Conservation (phyloP, 73 alveolate species). For the Symbiodinium pilosum region DNA sequence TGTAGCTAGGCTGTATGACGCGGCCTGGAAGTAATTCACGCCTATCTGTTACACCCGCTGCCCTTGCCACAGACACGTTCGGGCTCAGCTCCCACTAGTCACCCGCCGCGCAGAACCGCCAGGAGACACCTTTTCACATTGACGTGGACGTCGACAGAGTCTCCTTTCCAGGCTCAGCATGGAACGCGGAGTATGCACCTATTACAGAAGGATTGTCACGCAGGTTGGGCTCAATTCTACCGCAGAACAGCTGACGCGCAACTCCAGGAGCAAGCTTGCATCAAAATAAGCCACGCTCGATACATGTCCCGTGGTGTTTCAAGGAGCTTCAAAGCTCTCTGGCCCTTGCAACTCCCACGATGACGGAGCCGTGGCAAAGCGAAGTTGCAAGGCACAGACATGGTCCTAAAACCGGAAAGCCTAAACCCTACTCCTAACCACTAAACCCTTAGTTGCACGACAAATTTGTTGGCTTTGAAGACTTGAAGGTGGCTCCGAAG, state of each 20-base stretch:
- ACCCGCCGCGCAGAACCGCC: too few species aligned
- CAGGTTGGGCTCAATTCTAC: slow-evolving; percentile 6
- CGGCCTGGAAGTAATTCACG: too few species aligned
- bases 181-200: background rate
- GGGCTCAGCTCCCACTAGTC: too few species aligned
- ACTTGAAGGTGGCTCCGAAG: slow-evolving; percentile 52
- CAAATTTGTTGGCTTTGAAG: too few species aligned
- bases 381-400: background rate
- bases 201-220: background rate
- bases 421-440: too few species aligned
- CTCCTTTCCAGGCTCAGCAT: slow-evolving; percentile 38
- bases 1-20: too few species aligned
- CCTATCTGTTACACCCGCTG: too few species aligned
- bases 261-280: too few species aligned
- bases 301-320: background rate
- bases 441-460: too few species aligned
- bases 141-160: slow-evolving; percentile 46
- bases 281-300: background rate
- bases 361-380: background rate
- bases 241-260: background rate
- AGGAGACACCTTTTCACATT: slow-evolving; percentile 62
- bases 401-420: too few species aligned
- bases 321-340: background rate
- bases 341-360: background rate
- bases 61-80: too few species aligned